Base-by-base conservation (phyloP, 345 rosid genomes). In the Eucalyptus virginea region DNA sequence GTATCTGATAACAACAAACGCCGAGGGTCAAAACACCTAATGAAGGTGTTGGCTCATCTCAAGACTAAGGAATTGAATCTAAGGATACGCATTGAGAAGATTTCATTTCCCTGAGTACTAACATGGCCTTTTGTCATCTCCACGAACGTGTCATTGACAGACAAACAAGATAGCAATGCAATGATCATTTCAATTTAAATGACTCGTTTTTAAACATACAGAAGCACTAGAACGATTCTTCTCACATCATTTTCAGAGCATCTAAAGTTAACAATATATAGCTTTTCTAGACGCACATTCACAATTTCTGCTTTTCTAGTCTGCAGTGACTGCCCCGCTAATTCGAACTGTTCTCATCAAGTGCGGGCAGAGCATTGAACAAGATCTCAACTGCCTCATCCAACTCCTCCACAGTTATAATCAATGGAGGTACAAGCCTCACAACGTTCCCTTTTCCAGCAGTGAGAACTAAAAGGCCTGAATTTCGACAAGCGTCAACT, bases 361-460 rank as follows among this genome's bases (percentile, higher is more conserved):
- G 89, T 4, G 37, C 90, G 40, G 90, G 92, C 62, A 95, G 26
- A 77, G 89, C 88, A 21, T 89, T 88, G 81, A 16, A 86, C 51
- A 97, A 60, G 90, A 95, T 96, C 87, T 94, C 96, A 83, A 93
- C 98, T 18, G 97, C 99, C 87, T 58, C 89, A 62, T 92, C 94
- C 85, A 97, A 89, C 87, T 97, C 99, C 90, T 95, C 92, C 91
- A 94, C 96, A 12, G 97, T 91, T 88, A 98, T 94, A 89, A 97
- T 93, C 95, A 98, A 89, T 11, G 99, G 99, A 86, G 98, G 98
- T 69, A 98, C 98, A 86, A 97, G 89, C 92, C 99, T 96, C 81
- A 98, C 96, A 13, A 95, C 94, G 83, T 98, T 95, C 58, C 98
- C 99, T 90, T 96, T 96, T 26, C 99, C 99, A 1, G 99, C 98